These are phyloP conservation scores for Aureoboletus auriporus DNA, from an alignment of 768 basidiomycete species.

Conservation along the genomic window DNA sequence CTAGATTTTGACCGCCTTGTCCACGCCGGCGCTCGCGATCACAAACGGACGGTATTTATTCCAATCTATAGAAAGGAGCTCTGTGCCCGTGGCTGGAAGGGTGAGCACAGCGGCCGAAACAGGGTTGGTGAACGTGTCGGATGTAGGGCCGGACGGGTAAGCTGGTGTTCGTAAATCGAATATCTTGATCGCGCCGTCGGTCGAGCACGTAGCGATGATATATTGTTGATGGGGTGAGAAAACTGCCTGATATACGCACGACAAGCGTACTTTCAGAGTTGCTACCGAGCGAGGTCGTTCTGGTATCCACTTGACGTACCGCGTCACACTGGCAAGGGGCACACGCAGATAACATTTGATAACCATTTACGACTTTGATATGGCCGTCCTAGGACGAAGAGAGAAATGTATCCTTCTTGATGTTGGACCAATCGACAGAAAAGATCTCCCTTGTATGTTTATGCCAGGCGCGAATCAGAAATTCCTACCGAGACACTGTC, in stretches of 20 bases:
- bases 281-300: conserved; percentile 73
- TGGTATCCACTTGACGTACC: conserved; percentile 70
- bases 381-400: conserved; percentile 92
- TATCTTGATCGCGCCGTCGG: conserved; percentile 79
- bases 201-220: conserved; percentile 76
- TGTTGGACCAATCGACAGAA: conserved; percentile 93
- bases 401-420: conserved; percentile 82
- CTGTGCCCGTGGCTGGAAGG: conserved; percentile 71
- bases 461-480: conserved; percentile 88
- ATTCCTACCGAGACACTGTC: conserved; percentile 53
- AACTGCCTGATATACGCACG: conserved; percentile 85
- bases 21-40: conserved; percentile 76
- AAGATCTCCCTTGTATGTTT: conserved; percentile 93
- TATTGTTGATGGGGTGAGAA: conserved; percentile 93
- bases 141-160: conserved; percentile 47
- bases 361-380: conserved; percentile 71
- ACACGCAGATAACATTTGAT: background rate
- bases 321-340: background rate
- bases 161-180: conserved; percentile 73
- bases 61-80: conserved; percentile 84
- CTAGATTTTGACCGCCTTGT: conserved; percentile 74
- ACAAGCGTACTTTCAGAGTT: conserved; percentile 78
- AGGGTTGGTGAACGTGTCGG: conserved; percentile 61
- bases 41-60: conserved; percentile 85
- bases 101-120: conserved; percentile 70